Evolutionary conservation across 495 filamentous ascomycete species (phyloP).

Genomic region (Collariella sp.): DNA sequence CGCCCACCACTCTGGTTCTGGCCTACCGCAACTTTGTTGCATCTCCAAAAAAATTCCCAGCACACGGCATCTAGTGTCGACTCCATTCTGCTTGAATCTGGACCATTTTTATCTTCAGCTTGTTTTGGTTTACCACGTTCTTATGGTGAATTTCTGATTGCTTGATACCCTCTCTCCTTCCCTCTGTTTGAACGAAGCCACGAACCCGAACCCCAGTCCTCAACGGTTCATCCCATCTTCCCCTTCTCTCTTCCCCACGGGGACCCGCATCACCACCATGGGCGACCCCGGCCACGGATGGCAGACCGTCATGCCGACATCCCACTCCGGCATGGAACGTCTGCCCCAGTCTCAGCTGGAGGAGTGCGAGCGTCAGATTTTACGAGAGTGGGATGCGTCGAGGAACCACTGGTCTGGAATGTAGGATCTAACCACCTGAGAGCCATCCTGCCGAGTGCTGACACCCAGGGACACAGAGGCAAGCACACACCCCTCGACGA

Average conservation of each 20-base stretch:
- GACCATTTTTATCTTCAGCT: background rate
- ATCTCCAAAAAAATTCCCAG: background rate
- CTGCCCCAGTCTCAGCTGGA: constrained; percentile 23
- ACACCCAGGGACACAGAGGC: constrained; percentile 15
- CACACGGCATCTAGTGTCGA: background rate
- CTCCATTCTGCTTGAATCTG: background rate
- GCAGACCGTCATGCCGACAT: constrained; percentile 28
- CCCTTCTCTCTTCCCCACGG: constrained; percentile 2
- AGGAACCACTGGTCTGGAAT: constrained; percentile 29
- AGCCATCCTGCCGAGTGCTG: background rate
- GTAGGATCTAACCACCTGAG: constrained; percentile 13
- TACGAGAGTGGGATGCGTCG: constrained; percentile 26
- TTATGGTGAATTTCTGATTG: background rate
- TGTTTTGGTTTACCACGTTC: background rate
- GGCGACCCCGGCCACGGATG: constrained; percentile 24
- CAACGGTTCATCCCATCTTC: constrained; percentile 7
- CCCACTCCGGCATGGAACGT: constrained; percentile 24
- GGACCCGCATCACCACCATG: constrained; percentile 19
- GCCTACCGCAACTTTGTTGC: background rate
- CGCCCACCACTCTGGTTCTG: background rate
- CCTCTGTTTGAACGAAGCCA: background rate
- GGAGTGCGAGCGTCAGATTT: constrained; percentile 23
- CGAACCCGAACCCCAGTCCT: too few relatives aligned
- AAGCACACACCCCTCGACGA: constrained; percentile 26
- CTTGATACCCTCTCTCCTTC: background rate